Conservation (phyloP, 805 yeast genomes). For the Wickerhamomyces xylosicus region DNA sequence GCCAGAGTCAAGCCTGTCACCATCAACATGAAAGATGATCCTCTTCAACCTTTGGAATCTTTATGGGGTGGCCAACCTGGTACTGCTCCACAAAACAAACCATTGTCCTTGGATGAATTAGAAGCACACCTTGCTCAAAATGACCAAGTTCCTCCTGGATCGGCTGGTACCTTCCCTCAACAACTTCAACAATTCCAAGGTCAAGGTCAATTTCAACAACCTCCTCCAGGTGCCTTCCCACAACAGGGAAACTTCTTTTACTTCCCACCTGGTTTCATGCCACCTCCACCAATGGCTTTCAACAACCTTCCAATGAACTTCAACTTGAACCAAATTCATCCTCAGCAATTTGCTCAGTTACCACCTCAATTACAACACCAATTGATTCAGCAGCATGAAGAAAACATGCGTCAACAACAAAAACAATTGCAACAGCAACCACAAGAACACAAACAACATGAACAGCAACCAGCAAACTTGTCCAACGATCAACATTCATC, state of each 20-base stretch:
- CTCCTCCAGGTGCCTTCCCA: slow-evolving; percentile 14
- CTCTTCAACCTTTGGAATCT: slow-evolving; percentile 61
- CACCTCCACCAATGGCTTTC: slow-evolving; percentile 15
- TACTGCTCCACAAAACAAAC: slow-evolving; percentile 18
- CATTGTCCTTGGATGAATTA: slow-evolving; percentile 71
- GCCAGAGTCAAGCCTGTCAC: slow-evolving; percentile 18
- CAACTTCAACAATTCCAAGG: slow-evolving; percentile 18
- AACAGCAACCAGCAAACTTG: slow-evolving; percentile 5
- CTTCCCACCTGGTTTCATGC: slow-evolving; percentile 21
- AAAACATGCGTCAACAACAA: slow-evolving; percentile 6
- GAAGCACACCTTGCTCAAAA: slow-evolving; percentile 46
- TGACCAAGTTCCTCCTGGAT: slow-evolving; percentile 5
- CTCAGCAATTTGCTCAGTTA: slow-evolving; percentile 17
- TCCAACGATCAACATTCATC: slow-evolving; percentile 2
- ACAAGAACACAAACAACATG: slow-evolving; percentile 18
- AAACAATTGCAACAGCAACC: slow-evolving; percentile 14
- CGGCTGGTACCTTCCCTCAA: slow-evolving; percentile 18
- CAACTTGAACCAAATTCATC: slow-evolving; percentile 15
- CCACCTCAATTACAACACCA: slow-evolving; percentile 23
- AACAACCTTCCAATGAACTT: slow-evolving; percentile 13
- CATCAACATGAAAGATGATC: slow-evolving; percentile 22
- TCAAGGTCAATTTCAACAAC: slow-evolving; percentile 14
- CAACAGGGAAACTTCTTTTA: slow-evolving; percentile 17
- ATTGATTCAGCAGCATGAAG: slow-evolving; percentile 12
- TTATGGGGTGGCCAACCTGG: slow-evolving; percentile 40